These are phyloP conservation scores for Strombidium stylifer DNA, from an alignment of 73 alveolate genomes.

Conservation along the genomic window DNA sequence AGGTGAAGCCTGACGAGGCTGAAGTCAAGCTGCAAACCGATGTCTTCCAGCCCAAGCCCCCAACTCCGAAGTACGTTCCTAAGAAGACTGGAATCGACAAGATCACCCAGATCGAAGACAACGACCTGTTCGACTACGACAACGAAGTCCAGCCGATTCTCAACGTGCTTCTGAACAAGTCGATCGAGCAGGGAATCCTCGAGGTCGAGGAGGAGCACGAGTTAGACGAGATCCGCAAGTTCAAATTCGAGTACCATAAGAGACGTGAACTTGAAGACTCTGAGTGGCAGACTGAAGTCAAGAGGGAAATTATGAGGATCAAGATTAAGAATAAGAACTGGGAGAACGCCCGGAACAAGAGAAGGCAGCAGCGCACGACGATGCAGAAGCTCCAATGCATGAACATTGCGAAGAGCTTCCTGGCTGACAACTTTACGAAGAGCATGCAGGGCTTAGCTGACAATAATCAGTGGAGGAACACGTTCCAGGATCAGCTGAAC, in stretches of 20 bases:
- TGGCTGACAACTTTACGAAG: slow-evolving; percentile 40
- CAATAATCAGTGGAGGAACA: slow-evolving; percentile 60
- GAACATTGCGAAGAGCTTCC: slow-evolving; percentile 65
- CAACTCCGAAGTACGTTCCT: slow-evolving; percentile 91
- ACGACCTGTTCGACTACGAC: slow-evolving; percentile 95
- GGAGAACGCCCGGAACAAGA: slow-evolving; percentile 44
- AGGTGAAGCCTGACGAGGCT: slow-evolving; percentile 49
- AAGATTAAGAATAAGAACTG: slow-evolving; percentile 67
- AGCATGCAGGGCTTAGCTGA: slow-evolving; percentile 52
- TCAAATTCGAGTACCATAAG: slow-evolving; percentile 82
- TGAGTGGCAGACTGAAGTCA: slow-evolving; percentile 66
- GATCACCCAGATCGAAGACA: slow-evolving; percentile 93
- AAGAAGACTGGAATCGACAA: slow-evolving; percentile 98
- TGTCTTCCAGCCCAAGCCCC: slow-evolving; percentile 88
- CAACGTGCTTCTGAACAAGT: slow-evolving; percentile 89
- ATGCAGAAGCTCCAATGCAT: slow-evolving; percentile 65
- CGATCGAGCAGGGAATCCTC: slow-evolving; percentile 91
- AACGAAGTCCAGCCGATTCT: slow-evolving; percentile 96
- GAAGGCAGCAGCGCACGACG: slow-evolving; percentile 45
- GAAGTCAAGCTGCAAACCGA: slow-evolving; percentile 93
- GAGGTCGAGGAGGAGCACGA: slow-evolving; percentile 97
- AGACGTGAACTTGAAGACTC: slow-evolving; percentile 84
- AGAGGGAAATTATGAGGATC: slow-evolving; percentile 67
- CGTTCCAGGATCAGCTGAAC: slow-evolving; percentile 63
- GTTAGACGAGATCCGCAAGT: slow-evolving; percentile 79